Evolutionary conservation across 2,329 filamentous ascomycete genomes (phyloP), one percentile per base, ranked within the genome.

Genomic region (Trichophyton mentagrophytes): DNA sequence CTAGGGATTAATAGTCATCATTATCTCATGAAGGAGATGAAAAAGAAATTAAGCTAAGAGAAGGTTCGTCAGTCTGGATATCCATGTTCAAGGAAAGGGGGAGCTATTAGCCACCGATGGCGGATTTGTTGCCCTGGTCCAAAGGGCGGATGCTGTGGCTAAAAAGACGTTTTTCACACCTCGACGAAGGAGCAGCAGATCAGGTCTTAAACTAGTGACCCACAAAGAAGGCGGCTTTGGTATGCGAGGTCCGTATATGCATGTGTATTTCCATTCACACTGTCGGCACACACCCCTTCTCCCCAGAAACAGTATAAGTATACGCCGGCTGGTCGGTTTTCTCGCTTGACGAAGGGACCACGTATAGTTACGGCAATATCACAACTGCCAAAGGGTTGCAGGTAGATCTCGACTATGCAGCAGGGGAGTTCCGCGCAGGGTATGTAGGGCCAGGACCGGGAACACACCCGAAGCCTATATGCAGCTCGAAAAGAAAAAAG

Each of bases 61-160:
- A 55, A 55, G 27, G 51, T 55, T 36, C 33, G 27, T 55, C 51
- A 36, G 51, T 55, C 25, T 17, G 15, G 17, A 36, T 55, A 55
- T 30, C 51, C 27, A 55, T 55, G 51, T 27, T 17, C 13, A 13
- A 33, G 7, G 22, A 25, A n/a, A 25, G 22, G 49, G 49, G 13
- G 51, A 55, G 51, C 51, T 55, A 55, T 55, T 44, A 57, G 55
- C 55, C 55, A 57, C 55, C 55, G 55, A 57, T 57, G 55, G 55
- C 55, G 55, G 36, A 57, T 27, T 57, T 57, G 11, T 55, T 36
- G 25, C 27, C 51, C 51, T 27, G 51, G 27, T 27, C 27, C 3
- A 17, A 55, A 30, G 38, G 33, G 51, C 51, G 51, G 27, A 25
- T 57, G 33, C 55, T 57, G 55, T 57, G 55, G 55, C 55, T 57